A percentile compares a stretch with the other conserved stretches of the same genome.
Evolutionary conservation across 768 basidiomycete species (phyloP).

Genomic region (Austroboletus eburneus): DNA sequence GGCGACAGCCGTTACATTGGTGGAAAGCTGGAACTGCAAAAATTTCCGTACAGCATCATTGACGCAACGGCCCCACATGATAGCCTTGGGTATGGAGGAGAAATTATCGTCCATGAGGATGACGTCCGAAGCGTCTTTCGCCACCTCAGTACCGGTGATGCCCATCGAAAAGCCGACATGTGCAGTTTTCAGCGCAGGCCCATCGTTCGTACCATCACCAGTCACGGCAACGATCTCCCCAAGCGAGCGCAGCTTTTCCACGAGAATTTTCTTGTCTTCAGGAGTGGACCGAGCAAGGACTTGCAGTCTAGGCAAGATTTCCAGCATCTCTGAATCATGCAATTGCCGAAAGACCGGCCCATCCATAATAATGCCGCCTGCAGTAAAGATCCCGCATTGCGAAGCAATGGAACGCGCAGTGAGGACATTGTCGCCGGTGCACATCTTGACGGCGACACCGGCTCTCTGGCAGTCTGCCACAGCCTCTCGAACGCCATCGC

Average conservation of each 20-base stretch:
- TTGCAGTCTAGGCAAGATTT: constrained; percentile 88
- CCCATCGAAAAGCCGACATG: constrained; percentile 98
- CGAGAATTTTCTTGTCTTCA: constrained; percentile 93
- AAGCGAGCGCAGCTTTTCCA: constrained; percentile 78
- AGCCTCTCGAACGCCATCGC: constrained; percentile 83
- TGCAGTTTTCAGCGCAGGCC: constrained; percentile 92
- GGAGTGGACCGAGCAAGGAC: constrained; percentile 97
- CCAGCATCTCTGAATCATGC: constrained; percentile 61
- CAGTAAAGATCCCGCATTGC: constrained; percentile 93
- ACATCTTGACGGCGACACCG: constrained; percentile 96
- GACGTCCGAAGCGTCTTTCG: constrained; percentile 98
- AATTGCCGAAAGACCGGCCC: constrained; percentile 90
- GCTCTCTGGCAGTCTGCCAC: constrained; percentile 84
- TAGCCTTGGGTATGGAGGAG: constrained; percentile 91
- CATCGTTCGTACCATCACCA: constrained; percentile 98
- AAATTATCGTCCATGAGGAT: constrained; percentile 99
- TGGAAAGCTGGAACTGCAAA: constrained; percentile 91
- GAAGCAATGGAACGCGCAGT: constrained; percentile 94
- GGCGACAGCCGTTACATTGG: constrained; percentile 93
- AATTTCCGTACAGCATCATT: constrained; percentile 98
- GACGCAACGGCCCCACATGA: constrained; percentile 99
- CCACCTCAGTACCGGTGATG: constrained; percentile 94
- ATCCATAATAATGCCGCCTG: constrained; percentile 97
- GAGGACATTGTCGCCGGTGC: constrained; percentile 95
- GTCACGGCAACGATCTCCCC: constrained; percentile 95